Evolutionary conservation across 495 filamentous ascomycete genomes (phyloP).

Genomic region (Aspergillus biplanus): DNA sequence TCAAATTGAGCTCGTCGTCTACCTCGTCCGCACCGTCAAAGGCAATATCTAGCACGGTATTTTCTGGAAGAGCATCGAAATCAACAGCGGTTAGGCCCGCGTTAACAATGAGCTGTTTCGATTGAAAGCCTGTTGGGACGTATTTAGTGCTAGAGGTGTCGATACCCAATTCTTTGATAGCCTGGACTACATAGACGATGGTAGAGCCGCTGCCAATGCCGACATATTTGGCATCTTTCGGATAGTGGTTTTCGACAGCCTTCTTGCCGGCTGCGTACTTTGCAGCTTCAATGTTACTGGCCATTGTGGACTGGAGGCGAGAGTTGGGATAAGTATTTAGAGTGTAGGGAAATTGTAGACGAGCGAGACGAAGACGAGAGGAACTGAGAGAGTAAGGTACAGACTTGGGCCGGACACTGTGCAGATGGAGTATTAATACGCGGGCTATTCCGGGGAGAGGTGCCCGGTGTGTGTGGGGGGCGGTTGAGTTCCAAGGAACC

Average conservation of each 20-base stretch:
- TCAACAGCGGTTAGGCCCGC: constrained; percentile 76
- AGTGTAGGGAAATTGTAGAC: constrained; percentile 21
- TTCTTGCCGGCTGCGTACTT: constrained; percentile 83
- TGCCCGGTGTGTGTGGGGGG: constrained; percentile 14
- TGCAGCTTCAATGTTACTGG: constrained; percentile 67
- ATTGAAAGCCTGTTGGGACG: constrained; percentile 91
- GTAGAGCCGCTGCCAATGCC: constrained; percentile 95
- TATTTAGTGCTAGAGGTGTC: constrained; percentile 70
- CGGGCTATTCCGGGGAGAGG: constrained; percentile 21
- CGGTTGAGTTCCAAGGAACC: constrained; percentile 14
- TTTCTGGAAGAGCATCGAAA: constrained; percentile 70
- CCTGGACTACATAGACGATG: constrained; percentile 93
- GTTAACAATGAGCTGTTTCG: constrained; percentile 75
- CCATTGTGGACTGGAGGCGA: constrained; percentile 42
- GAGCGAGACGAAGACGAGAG: constrained; percentile 22
- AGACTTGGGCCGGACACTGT: constrained; percentile 23
- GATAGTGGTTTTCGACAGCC: constrained; percentile 86
- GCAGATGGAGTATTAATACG: constrained; percentile 17
- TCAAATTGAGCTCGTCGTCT: constrained; percentile 91
- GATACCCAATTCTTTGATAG: constrained; percentile 73
- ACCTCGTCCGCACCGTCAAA: constrained; percentile 98
- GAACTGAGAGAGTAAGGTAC: constrained; percentile 9
- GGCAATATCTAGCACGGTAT: constrained; percentile 71
- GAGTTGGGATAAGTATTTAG: constrained; percentile 10
- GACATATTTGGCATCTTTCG: constrained; percentile 68